Evolutionary conservation across 768 basidiomycete species (phyloP), one percentile per base, ranked within the genome.

Genomic region (Arthromyces matolae): DNA sequence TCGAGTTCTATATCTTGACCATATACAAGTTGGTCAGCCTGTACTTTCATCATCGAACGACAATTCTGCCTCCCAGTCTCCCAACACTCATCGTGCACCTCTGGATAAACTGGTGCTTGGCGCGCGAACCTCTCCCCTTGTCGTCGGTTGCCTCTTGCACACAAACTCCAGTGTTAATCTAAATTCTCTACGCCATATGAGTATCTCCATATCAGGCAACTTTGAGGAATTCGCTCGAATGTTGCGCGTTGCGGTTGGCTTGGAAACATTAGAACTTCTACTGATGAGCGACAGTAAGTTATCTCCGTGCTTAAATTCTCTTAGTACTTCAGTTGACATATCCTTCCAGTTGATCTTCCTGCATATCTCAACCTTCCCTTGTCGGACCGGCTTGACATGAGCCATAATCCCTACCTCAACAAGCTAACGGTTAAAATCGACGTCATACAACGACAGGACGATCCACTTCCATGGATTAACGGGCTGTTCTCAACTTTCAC

Each of bases 381-480:
- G 6, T 35, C 41, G 14, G 43, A 60, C 9, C 56, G 54, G 19
- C 51, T 65, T 32, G 54, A 60, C 44, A 48, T 65, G n/a, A 56
- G 56, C 12, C 51, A 62, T 38, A 59, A 63, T 14, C 55, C 58
- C 0, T 46, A 49, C 45, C 44, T 66, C 12, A 50, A 45, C 18
- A 52, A 44, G 5, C 59, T 65, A 42, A 52, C 52, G 23, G 50
- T 65, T 27, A 59, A 55, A 25, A 55, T 64, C 23, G 62, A 65
- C 38, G 57, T 65, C 6, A 55, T 63, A 18, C 62, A 64, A 32
- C 55, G 58, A 16, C 47, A 56, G 46, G 57, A 64, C 9, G 63
- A 66, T 34, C 64, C 63, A 19, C 53, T 65, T 31, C 61, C 56
- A 18, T 65, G 62, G 62, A 35, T 65, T 3, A 49, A 58, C 48